phyloP scores from a whole-genome alignment of 2,329 filamentous ascomycete genomes.

The Trichophaea hybrida region DNA sequence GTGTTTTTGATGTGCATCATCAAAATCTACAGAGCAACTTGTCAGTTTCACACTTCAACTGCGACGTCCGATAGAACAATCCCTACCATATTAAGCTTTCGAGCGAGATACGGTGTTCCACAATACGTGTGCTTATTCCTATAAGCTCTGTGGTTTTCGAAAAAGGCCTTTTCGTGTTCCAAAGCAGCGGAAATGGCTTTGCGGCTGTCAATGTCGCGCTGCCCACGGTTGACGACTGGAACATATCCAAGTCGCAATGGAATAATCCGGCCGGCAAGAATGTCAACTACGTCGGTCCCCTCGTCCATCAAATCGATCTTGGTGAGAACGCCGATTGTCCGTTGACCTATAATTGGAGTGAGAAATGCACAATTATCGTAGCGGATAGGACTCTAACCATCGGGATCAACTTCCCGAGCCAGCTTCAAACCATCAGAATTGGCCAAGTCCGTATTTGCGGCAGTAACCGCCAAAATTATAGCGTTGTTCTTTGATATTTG shows the following conservation, averaged over 20 bases:
- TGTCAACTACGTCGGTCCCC: constrained; percentile 95
- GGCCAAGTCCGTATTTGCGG: constrained; percentile 93
- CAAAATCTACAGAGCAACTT: constrained; percentile 48
- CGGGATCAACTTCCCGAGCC: constrained; percentile 88
- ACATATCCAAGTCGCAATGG: constrained; percentile 89
- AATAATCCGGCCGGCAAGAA: constrained; percentile 93
- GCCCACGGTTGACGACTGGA: constrained; percentile 92
- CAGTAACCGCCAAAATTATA: constrained; percentile 90
- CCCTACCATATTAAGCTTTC: constrained; percentile 75
- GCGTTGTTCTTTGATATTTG: constrained; percentile 98
- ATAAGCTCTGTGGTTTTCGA: constrained; percentile 97
- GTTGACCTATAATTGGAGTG: constrained; percentile 39
- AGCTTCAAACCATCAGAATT: constrained; percentile 97
- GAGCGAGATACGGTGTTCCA: constrained; percentile 88
- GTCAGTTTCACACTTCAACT: constrained; percentile 10
- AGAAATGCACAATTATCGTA: constrained; percentile 1
- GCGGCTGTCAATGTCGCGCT: constrained; percentile 97
- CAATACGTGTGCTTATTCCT: constrained; percentile 98
- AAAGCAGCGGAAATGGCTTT: constrained; percentile 82
- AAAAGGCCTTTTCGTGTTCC: constrained; percentile 91
- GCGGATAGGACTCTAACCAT: constrained; percentile 40
- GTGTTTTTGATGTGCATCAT: constrained; percentile 99
- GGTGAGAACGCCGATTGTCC: constrained; percentile 94
- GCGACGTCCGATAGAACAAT: neutral
- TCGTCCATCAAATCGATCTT: constrained; percentile 99